Evolutionary conservation across 345 rosid genomes (phyloP), one percentile per base, ranked within the genome.

Genomic region (Populus pruinosa): DNA sequence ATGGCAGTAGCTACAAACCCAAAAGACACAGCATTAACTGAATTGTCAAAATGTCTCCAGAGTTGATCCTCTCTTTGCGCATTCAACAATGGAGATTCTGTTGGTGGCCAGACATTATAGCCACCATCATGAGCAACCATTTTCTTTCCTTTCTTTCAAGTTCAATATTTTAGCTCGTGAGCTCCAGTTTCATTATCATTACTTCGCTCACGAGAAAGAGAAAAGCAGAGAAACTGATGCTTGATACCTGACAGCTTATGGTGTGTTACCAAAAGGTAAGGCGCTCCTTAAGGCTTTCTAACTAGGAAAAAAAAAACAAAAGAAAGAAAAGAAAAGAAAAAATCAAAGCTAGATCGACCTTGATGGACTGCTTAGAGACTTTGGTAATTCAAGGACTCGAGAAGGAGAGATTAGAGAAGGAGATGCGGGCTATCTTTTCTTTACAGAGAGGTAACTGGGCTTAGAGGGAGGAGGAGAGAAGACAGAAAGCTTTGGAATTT

Each of bases 1-100:
- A 91, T 87, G 76, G 93, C 96, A 16, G 97, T 93, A 17, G 95
- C 97, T 29, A 90, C 92, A 78, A 93, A 89, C 44, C 97, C 92
- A 75, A 93, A 92, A 12, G 98, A 90, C 72, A 94, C 92, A 14
- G 98, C 97, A 82, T 90, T 90, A 35, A 94, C 92, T 17, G 98
- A 87, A 87, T 86, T 90, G 81, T 89, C 93, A 70, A 89, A 87
- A 82, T 73, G 84, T 49, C 84, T 87, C 92, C 89, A 90, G 53
- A 86, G 93, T 21, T 67, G 72, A 39, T 85, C 96, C 7, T 83
- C 93, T 72, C 79, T 86, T 53, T 65, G 88, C 76, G 86, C 77
- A 81, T 80, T 87, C 83, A 84, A 6, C 49, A 75, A 67, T 47
- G 96, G 96, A 74, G 98, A 89, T 82, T 90, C 96, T 11, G 84